Percentiles rank a stretch among this genome's conserved stretches.
phyloP scores from a whole-genome alignment of 2,329 filamentous ascomycete genomes.

The Lanzia echinophila region DNA sequence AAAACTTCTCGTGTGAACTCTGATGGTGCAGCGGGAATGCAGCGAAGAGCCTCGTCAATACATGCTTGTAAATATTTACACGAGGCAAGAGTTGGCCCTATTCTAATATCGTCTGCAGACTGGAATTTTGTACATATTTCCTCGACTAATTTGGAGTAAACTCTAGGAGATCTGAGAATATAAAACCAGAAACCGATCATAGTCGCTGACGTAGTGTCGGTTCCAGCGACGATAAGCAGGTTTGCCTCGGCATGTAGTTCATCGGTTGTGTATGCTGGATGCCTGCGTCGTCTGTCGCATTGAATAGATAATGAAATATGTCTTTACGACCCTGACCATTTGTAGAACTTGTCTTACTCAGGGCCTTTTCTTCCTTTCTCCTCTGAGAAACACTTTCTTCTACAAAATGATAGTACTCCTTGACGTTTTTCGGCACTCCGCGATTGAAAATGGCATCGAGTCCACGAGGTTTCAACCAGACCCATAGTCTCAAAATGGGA shows the following conservation, averaged over 20 bases:
- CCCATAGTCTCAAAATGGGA: not conserved
- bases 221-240: not conserved
- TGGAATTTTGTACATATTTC: not conserved
- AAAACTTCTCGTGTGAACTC: conserved; percentile 15
- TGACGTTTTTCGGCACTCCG: not conserved
- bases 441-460: not conserved
- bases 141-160: not conserved
- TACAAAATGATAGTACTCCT: not conserved
- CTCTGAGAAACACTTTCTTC: not conserved
- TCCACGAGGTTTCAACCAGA: not conserved
- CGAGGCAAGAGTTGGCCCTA: not conserved
- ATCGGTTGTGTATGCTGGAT: conserved; percentile 50
- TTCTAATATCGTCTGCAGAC: not conserved
- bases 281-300: conserved; percentile 94
- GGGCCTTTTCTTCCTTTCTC: not conserved
- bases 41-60: not conserved
- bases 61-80: not conserved
- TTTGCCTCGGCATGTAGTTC: not conserved
- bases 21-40: not conserved
- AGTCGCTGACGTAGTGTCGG: not conserved
- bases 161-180: not conserved
- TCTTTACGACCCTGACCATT: not conserved
- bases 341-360: not conserved
- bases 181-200: not conserved
- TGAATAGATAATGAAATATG: conserved; percentile 57